Percentiles rank a stretch among this genome's conserved stretches.
phyloP scores from a whole-genome alignment of 805 yeast species.

The Saccharomycopsis selenospora region DNA sequence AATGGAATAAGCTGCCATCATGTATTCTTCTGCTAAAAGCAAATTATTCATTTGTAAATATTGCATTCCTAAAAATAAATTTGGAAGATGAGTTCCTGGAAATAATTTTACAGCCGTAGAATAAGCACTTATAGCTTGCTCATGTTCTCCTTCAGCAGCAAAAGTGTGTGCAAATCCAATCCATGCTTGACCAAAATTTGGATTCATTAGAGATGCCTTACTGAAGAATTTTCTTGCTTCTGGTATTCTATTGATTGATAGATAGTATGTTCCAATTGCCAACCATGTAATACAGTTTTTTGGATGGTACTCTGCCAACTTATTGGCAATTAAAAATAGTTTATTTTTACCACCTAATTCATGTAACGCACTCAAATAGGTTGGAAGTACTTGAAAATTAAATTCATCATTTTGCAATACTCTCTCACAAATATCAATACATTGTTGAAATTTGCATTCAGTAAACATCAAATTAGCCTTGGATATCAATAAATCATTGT shows the following conservation, averaged over 20 bases:
- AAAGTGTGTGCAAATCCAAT: slow-evolving; percentile 97
- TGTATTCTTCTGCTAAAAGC: slow-evolving; percentile 78
- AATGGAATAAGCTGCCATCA: slow-evolving; percentile 63
- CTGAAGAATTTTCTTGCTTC: slow-evolving; percentile 87
- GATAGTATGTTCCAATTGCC: slow-evolving; percentile 85
- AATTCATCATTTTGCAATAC: slow-evolving; percentile 52
- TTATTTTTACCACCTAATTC: slow-evolving; percentile 80
- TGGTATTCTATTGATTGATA: slow-evolving; percentile 59
- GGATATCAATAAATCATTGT: slow-evolving; percentile 61
- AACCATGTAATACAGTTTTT: slow-evolving; percentile 81
- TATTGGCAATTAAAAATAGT: slow-evolving; percentile 74
- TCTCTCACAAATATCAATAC: slow-evolving; percentile 65
- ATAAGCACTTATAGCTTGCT: slow-evolving; percentile 94
- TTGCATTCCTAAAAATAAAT: slow-evolving; percentile 91
- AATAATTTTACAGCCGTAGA: slow-evolving; percentile 91
- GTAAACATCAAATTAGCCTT: slow-evolving; percentile 64
- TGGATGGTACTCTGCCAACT: slow-evolving; percentile 78
- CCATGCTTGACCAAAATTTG: slow-evolving; percentile 95
- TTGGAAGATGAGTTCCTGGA: slow-evolving; percentile 86
- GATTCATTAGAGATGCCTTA: slow-evolving; percentile 80
- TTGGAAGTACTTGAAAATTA: slow-evolving; percentile 66
- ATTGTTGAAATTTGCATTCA: slow-evolving; percentile 73
- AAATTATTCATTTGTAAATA: slow-evolving; percentile 82
- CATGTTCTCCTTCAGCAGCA: slow-evolving; percentile 98
- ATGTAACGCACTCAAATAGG: slow-evolving; percentile 73